phyloP scores from a whole-genome alignment of 306 rosid genomes.

The Sicyos baderoa region DNA sequence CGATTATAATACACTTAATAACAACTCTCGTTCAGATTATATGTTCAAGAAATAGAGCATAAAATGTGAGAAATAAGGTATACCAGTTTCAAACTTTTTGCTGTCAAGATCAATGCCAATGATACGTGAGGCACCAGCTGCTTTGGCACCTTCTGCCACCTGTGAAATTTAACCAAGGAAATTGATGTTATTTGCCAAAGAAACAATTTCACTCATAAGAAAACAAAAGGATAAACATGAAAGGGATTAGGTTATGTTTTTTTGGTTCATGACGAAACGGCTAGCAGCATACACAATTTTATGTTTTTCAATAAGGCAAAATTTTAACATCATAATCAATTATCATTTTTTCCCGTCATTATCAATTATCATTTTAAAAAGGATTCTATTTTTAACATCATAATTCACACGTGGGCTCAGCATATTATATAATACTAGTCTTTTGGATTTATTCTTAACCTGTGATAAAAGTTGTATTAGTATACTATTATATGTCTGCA shows the following conservation, averaged over 20 bases:
- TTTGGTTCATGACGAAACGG: not conserved
- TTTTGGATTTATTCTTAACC: constrained; percentile 3
- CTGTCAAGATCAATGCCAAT: constrained; percentile 76
- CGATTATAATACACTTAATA: not conserved
- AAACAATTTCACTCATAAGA: not conserved
- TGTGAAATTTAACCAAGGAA: constrained; percentile 26
- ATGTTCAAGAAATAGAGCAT: constrained; percentile 12
- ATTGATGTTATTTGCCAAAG: not conserved
- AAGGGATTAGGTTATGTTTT: not conserved
- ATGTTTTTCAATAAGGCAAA: too few relatives aligned
- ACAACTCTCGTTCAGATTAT: not conserved
- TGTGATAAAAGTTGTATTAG: not conserved
- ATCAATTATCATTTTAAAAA: not conserved
- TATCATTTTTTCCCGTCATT: not conserved
- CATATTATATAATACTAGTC: not conserved
- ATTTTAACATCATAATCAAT: not conserved
- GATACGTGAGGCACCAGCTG: constrained; percentile 84
- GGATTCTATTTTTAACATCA: not conserved
- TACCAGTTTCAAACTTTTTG: constrained; percentile 68
- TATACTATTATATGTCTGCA: not conserved
- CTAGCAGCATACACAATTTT: not conserved
- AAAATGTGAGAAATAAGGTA: constrained; percentile 16
- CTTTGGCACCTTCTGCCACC: constrained; percentile 94
- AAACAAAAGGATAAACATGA: not conserved
- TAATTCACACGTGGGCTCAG: not conserved